Base-by-base conservation (phyloP, 78 protist genomes). In the Pigoraptor vietnamica region DNA sequence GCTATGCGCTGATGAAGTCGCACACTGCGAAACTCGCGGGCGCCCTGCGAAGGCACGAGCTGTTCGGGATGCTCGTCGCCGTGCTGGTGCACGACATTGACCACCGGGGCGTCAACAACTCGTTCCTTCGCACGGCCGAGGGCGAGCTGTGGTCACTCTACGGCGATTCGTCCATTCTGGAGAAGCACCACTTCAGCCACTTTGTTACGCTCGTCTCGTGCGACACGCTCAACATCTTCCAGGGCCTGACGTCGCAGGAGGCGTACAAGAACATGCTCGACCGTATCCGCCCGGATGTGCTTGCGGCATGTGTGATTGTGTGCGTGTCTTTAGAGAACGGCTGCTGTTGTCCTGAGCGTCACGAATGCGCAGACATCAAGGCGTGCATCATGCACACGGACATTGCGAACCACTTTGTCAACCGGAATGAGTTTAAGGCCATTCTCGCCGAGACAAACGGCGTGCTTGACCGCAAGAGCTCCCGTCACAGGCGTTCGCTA, bases 81-180 rank as follows among this genome's bases (percentile, higher is more conserved):
- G 95, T 96, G 38, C 81, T 48, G 37, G 6, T 39, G 29, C 90
- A 88, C 37, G 98, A 97, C 91, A 82, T 96, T 33, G 98, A 96
- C 94, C 98, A 97, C 90, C 97, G 97, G 81, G 98, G 97, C 37
- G 56, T 94, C 86, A 97, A 89, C 93, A 97, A 97, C 90, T 38
- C 56, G 89, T 96, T 94, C 90, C 95, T 93, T 79, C 89, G 95
- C 89, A 95, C 92, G 86, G 92, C 88, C 35, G 79, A 89, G 88
- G 82, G 92, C 40, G 92, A 90, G 56, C 81, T 97, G 14, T 98
- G 97, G 40, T 81, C 91, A 29, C 39, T 91, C 29, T 97, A 96
- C 92, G 92, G 93, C 94, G 96, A 97, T 39, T 67, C 36, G 40
- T 91, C 95, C 32, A 98, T 96, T 36, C 91, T 97, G 23, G 98